Base-by-base conservation (phyloP, 306 rosid genomes). In the Quercus gilva region DNA sequence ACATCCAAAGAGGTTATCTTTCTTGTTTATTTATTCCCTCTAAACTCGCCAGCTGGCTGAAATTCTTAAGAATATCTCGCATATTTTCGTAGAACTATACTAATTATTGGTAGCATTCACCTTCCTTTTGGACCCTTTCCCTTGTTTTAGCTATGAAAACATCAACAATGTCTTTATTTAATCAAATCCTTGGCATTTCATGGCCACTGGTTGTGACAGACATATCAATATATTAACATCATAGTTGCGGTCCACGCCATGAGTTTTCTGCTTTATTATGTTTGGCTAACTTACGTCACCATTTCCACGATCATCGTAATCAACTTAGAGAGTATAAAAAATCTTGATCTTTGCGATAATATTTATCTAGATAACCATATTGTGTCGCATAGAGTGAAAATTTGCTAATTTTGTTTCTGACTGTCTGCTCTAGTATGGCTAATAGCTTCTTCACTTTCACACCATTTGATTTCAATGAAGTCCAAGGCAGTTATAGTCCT, bases 211-310 rank as follows among this genome's bases (percentile, higher is more conserved):
- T 86, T 82, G 61, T 77, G 75, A 82, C 67, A 83, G 56, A 31
- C 77, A 21, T 63, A 86, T 86, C 87, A 84, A 77, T 74, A 85
- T 43, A 57, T 84, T 90, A 71, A 61, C 73, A 64, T 81, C 81
- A 41, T 29, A 57, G 76, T 84, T 85, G 83, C 75, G 56, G 58
- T 51, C 33, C 19, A 21, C 9, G 25, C 75, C 56, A 18, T 29
- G 31, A 29, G 31, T 29, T 29, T 29, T 29, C 31, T 29, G 31
- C 31, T 29, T 29, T 29, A 29, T 29, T 29, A 29, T 29, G 31
- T 29, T 29, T 29, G 31, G 31, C 31, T 29, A 29, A 29, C 31
- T 29, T 29, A 29, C 31, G 31, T 29, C 35, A 31, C 35, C 35
- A 31, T 31, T 31, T 31, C 35, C 35, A 5, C 28, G 51, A 56